phyloP scores from a whole-genome alignment of 108 stramenopile genomes.

The Nannochloropsis oceanica region DNA sequence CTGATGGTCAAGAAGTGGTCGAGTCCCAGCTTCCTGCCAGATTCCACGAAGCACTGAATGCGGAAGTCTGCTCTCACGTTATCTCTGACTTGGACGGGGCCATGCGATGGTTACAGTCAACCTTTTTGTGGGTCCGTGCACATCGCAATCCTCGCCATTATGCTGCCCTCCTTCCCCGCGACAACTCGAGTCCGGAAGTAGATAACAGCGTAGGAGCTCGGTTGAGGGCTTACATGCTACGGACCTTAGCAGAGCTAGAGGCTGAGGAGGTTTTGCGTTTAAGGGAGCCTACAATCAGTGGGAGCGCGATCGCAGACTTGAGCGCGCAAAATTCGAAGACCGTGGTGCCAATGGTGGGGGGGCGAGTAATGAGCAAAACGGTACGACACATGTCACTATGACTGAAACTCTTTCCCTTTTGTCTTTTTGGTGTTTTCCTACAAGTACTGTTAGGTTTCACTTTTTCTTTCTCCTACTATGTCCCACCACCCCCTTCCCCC shows the following conservation, averaged over 20 bases:
- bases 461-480: background rate
- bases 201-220: constrained; percentile 14
- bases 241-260: background rate
- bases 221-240: constrained; percentile 15
- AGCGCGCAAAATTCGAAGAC: background rate
- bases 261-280: background rate
- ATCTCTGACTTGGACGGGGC: background rate
- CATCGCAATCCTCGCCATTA: background rate
- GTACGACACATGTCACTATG: too few species aligned
- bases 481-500: background rate
- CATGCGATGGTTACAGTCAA: background rate
- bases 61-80: constrained; percentile 9
- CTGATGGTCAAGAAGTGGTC: constrained; percentile 27
- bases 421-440: too few species aligned
- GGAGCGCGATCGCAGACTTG: background rate
- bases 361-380: background rate
- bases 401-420: too few species aligned
- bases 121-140: background rate
- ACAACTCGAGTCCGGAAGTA: constrained; percentile 17
- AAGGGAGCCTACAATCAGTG: background rate
- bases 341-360: background rate
- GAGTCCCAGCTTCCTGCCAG: constrained; percentile 24
- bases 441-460: background rate
- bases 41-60: constrained; percentile 22
- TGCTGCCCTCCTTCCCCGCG: background rate